These are phyloP conservation scores for Gynostemma pentaphyllum DNA, from an alignment of 306 rosid genomes.

Conservation along the genomic window DNA sequence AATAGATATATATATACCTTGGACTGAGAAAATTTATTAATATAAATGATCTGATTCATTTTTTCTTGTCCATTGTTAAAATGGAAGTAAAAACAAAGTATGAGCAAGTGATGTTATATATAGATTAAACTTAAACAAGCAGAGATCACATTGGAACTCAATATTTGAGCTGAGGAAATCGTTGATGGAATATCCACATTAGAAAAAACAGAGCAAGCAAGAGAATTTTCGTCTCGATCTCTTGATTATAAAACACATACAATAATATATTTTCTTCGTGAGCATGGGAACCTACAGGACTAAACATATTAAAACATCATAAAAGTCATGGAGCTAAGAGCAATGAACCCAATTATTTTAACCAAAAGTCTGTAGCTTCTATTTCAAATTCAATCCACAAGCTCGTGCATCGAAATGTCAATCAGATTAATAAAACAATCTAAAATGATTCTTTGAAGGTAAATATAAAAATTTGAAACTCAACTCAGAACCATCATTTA, in stretches of 20 bases:
- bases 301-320: background rate
- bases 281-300: background rate
- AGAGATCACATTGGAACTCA: background rate
- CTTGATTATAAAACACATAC: background rate
- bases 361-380: background rate
- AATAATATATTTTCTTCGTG: background rate
- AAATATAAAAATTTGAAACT: background rate
- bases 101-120: background rate
- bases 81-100: background rate
- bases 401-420: background rate
- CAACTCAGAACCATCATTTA: background rate
- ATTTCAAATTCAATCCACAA: background rate
- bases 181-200: background rate
- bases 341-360: background rate
- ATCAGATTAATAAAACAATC: background rate
- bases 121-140: background rate
- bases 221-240: too few relatives aligned
- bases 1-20: background rate
- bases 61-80: background rate
- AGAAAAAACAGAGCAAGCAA: background rate
- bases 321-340: background rate
- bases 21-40: background rate
- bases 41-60: background rate
- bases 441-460: background rate
- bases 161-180: background rate